These are phyloP conservation scores for Pistacia atlantica DNA, from an alignment of 345 rosid genomes.

Conservation along the genomic window DNA sequence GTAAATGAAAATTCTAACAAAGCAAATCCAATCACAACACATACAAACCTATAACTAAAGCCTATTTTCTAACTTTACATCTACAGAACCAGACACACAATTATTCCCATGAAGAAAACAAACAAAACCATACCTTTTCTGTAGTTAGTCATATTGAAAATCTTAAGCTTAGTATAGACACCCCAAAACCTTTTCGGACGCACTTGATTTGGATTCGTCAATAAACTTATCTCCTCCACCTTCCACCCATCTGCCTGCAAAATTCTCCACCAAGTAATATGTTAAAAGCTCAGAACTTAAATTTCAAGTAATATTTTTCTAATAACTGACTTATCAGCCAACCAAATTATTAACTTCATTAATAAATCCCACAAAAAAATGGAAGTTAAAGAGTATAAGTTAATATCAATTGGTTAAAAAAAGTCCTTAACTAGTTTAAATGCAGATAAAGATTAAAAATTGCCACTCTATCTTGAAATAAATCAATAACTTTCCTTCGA, in stretches of 20 bases:
- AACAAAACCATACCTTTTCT: slow-evolving; percentile 59
- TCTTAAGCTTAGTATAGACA: slow-evolving; percentile 92
- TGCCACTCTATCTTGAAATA: neutral
- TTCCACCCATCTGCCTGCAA: slow-evolving; percentile 95
- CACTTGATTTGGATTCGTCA: slow-evolving; percentile 86
- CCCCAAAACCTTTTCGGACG: slow-evolving; percentile 96
- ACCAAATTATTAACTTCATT: neutral
- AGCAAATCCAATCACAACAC: neutral
- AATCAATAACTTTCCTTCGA: neutral
- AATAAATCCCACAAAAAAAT: neutral
- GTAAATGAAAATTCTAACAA: neutral
- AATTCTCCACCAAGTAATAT: neutral
- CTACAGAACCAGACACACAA: neutral
- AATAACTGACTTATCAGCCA: neutral
- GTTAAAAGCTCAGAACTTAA: neutral
- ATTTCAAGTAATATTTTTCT: neutral
- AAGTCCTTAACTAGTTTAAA: neutral
- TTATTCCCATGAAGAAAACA: neutral
- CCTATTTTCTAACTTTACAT: neutral
- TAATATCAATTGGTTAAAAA: neutral
- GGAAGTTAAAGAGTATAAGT: neutral
- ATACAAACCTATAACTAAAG: neutral
- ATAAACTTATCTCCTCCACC: slow-evolving; percentile 82
- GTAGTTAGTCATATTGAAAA: slow-evolving; percentile 86
- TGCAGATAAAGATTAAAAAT: neutral